Conservation (phyloP, 1,284 basidiomycete species). For the Serendipita sp. region DNA sequence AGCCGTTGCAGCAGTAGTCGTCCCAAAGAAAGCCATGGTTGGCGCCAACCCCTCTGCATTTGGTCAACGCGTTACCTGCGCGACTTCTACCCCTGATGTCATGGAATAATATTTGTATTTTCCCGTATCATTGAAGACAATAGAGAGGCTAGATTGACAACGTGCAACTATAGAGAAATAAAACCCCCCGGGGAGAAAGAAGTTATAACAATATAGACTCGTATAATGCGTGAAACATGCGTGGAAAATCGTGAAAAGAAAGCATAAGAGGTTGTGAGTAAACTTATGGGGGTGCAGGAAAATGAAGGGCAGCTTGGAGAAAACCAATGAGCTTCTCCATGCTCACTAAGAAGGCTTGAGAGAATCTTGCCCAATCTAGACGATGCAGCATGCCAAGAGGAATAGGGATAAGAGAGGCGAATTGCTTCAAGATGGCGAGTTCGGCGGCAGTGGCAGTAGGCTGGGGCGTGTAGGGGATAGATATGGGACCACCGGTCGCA, state of each 20-base stretch:
- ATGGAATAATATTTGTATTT: no score
- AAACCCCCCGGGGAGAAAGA: no score
- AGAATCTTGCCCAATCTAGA: background rate
- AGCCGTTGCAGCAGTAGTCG: background rate
- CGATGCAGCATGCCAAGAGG: background rate
- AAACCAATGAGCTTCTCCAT: slow-evolving; percentile 6
- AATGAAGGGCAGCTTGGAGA: background rate
- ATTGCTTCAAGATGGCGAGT: background rate
- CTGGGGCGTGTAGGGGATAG: background rate
- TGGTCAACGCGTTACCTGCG: no score
- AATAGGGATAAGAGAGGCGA: background rate
- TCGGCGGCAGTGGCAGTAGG: background rate
- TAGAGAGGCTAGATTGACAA: no score
- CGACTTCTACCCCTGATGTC: no score
- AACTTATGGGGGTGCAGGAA: background rate
- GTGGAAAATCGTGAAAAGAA: no score
- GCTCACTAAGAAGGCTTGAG: background rate
- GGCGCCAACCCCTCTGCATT: no score
- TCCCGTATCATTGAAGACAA: no score
- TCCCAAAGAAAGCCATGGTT: background rate
- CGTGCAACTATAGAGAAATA: no score
- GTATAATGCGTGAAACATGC: no score
- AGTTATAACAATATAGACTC: no score
- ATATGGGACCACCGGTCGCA: background rate
- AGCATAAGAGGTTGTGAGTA: no score